These are phyloP conservation scores for Austroboletus niveus DNA, from an alignment of 1,284 basidiomycete genomes.

Conservation along the genomic window DNA sequence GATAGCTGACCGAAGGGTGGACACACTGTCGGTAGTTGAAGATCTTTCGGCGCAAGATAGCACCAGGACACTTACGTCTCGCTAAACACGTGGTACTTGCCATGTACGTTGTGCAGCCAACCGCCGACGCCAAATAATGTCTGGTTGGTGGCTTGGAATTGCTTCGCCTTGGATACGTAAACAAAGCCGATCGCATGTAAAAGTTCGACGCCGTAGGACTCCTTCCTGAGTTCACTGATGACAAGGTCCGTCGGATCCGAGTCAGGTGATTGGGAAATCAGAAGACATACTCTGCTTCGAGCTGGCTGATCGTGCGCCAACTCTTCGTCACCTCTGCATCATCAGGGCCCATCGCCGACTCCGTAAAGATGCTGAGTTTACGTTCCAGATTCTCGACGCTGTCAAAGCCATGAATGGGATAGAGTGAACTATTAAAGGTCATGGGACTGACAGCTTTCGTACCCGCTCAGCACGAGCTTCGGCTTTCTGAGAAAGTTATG, in stretches of 20 bases:
- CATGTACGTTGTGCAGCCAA: constrained; percentile 93
- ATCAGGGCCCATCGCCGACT: constrained; percentile 78
- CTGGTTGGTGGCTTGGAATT: constrained; percentile 76
- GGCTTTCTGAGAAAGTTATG: constrained; percentile 59
- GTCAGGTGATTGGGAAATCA: neutral
- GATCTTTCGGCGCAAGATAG: constrained; percentile 1
- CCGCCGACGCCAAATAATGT: constrained; percentile 82
- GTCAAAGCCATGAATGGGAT: neutral
- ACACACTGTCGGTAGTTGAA: constrained; percentile 56
- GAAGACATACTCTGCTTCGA: constrained; percentile 76
- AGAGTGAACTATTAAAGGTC: neutral
- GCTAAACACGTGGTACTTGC: constrained; percentile 90
- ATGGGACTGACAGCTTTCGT: constrained; percentile 56
- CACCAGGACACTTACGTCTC: constrained; percentile 70
- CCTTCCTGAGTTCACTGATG: constrained; percentile 75
- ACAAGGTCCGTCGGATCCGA: neutral
- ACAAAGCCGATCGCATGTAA: constrained; percentile 91
- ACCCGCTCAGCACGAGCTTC: constrained; percentile 78
- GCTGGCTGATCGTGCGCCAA: constrained; percentile 74
- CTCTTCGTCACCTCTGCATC: constrained; percentile 68
- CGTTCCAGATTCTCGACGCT: constrained; percentile 76
- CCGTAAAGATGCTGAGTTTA: constrained; percentile 91
- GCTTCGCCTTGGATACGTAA: constrained; percentile 82
- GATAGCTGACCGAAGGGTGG: constrained; percentile 83
- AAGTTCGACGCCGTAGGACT: constrained; percentile 93